phyloP scores from a whole-genome alignment of 148 eudicot species.

The Chenopodium suecicum region DNA sequence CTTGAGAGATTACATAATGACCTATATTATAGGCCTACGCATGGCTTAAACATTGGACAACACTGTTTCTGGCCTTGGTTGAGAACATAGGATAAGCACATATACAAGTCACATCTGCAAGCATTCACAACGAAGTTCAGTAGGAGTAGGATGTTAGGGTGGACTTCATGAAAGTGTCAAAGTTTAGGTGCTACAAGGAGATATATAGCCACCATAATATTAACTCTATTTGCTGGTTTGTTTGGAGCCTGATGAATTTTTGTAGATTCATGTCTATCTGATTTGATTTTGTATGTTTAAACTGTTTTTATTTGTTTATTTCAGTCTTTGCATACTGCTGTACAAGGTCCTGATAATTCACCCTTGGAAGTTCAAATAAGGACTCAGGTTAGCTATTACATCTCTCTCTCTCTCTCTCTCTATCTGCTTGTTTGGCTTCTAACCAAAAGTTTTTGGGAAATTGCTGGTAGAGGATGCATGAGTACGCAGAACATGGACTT shows the following conservation, averaged over 20 bases:
- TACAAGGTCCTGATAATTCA: slow-evolving; percentile 79
- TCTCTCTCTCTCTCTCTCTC: neutral
- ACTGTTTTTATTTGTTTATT: slow-evolving; percentile 24
- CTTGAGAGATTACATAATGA: neutral
- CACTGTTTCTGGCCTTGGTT: neutral
- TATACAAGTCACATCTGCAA: neutral
- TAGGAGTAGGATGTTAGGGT: neutral
- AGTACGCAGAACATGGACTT: slow-evolving; percentile 93
- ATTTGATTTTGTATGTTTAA: neutral
- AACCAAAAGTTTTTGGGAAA: neutral
- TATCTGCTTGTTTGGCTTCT: slow-evolving; percentile 4
- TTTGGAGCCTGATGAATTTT: neutral
- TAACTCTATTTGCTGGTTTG: neutral
- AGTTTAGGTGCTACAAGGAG: neutral
- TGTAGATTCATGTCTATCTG: neutral
- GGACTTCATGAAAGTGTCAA: neutral
- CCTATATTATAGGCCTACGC: neutral
- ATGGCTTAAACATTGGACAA: neutral
- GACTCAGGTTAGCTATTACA: slow-evolving; percentile 60
- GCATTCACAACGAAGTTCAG: neutral
- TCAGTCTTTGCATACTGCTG: slow-evolving; percentile 97
- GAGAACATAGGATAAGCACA: neutral
- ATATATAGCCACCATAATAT: neutral
- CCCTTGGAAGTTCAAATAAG: slow-evolving; percentile 94
- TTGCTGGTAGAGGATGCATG: slow-evolving; percentile 78